These are phyloP conservation scores for Pseudogymnoascus sp. DNA, from an alignment of 2,329 filamentous ascomycete genomes.

Conservation along the genomic window DNA sequence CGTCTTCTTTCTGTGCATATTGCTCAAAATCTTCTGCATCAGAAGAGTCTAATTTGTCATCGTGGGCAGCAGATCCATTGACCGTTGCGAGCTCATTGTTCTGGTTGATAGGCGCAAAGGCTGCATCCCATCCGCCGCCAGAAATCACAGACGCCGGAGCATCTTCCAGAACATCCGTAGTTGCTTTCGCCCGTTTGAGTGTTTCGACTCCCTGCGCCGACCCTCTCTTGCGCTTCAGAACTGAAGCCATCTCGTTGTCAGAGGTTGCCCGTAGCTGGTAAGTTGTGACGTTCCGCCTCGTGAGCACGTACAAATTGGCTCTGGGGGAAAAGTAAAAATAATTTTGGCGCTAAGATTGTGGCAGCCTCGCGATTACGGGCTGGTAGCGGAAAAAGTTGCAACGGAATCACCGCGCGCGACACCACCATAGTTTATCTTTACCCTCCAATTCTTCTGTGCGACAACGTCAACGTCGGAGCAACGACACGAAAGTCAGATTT, in stretches of 20 bases:
- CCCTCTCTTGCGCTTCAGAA: conserved; percentile 30
- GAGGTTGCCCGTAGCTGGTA: conserved; percentile 16
- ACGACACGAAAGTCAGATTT: not conserved
- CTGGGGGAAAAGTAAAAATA: conserved; percentile 8
- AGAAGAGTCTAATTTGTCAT: conserved; percentile 12
- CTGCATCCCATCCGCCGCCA: conserved; percentile 20
- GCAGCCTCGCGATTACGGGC: conserved; percentile 8
- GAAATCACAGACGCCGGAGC: not conserved
- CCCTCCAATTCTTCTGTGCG: not conserved
- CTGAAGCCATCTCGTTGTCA: conserved; percentile 27
- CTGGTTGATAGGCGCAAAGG: conserved; percentile 19
- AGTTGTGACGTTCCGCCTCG: conserved; percentile 8
- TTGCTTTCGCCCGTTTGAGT: conserved; percentile 24
- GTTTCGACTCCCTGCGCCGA: conserved; percentile 22
- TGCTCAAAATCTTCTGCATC: conserved; percentile 21
- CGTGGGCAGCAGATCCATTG: conserved; percentile 18
- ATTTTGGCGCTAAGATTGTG: conserved; percentile 13
- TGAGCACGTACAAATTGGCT: conserved; percentile 8
- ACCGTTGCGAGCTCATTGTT: conserved; percentile 15
- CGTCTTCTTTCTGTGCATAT: conserved; percentile 9
- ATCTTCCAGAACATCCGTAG: conserved; percentile 15
- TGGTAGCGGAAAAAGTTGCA: conserved; percentile 7
- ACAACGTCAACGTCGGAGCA: conserved; percentile 6
- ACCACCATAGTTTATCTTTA: not conserved
- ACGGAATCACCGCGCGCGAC: conserved; percentile 1